Evolutionary conservation across 345 rosid genomes (phyloP), one percentile per base, ranked within the genome.

Genomic region (Pseudoturritis turrita): DNA sequence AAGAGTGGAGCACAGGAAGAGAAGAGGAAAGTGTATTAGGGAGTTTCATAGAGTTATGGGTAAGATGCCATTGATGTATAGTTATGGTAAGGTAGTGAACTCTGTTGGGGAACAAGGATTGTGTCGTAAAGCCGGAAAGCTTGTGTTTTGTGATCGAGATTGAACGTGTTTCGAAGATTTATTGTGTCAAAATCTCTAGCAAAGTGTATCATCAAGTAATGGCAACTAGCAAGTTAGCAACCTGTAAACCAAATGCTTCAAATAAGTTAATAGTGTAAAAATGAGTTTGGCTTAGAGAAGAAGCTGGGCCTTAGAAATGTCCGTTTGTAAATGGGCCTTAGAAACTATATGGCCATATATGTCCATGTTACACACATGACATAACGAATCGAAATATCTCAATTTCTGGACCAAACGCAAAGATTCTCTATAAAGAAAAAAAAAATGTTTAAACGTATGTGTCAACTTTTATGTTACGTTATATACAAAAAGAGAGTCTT

Each of bases 71-170:
- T 63, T 87, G 60, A 9, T 81, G 46, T 89, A 86, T 65, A 83
- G 84, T 71, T 89, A 84, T 15, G 93, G 86, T 15, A 84, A 86
- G 64, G 77, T 84, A 1, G 82, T 87, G 44, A 74, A 83, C 71
- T 83, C 93, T 12, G 87, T 86, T 37, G 86, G 83, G 3, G 96
- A 89, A 77, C 96, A 87, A 77, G 96, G 87, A 0, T 17, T 89
- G 49, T 87, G 96, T 37, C 67, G 71, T 58, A 89, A 87, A 81
- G 81, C 83, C 9, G 84, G 87, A 37, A 81, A 76, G 51, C 80
- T 87, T 62, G 82, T 86, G 19, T 78, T 81, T 13, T 87, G 96
- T 58, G 91, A 89, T 76, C 81, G 69, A 41, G 43, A 68, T 39
- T 62, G 62, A 69, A 49, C 35, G 12, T 4, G 18, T 31, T 11